Conservation (phyloP, 2,329 filamentous ascomycete genomes). For the Domatiomyces catenatus region DNA sequence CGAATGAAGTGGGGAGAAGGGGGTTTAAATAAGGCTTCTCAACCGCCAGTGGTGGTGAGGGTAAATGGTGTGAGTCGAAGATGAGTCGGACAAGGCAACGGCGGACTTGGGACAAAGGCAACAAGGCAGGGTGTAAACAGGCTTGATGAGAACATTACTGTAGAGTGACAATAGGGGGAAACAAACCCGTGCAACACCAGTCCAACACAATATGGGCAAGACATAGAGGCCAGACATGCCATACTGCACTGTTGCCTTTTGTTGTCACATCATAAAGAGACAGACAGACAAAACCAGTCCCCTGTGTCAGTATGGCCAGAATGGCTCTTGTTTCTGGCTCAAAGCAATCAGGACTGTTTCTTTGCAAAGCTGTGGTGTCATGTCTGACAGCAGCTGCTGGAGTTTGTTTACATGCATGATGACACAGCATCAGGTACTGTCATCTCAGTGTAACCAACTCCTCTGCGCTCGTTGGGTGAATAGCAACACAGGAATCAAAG, state of each 20-base stretch:
- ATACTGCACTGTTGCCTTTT: neutral
- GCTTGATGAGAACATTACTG: neutral
- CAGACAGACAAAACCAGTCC: neutral
- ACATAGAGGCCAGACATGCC: neutral
- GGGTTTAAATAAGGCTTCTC: neutral
- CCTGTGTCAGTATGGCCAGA: neutral
- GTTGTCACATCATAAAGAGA: neutral
- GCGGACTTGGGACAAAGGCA: neutral
- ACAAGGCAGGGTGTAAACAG: neutral
- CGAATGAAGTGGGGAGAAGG: neutral
- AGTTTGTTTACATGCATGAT: neutral
- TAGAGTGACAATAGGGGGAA: neutral
- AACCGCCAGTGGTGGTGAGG: neutral
- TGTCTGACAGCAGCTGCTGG: neutral
- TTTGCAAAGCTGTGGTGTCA: neutral
- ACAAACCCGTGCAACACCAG: neutral
- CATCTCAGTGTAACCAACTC: conserved; percentile 37
- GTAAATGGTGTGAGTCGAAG: neutral
- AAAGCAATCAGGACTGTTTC: neutral
- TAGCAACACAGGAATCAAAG: conserved; percentile 60
- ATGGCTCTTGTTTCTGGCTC: neutral
- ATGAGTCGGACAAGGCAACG: neutral
- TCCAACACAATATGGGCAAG: neutral
- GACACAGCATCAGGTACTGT: neutral
- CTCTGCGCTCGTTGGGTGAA: conserved; percentile 63